Percentiles rank a stretch among this genome's conserved stretches.
These are phyloP conservation scores for Penicillium psychrosexuale DNA, from an alignment of 2,329 filamentous ascomycete species.

Conservation along the genomic window DNA sequence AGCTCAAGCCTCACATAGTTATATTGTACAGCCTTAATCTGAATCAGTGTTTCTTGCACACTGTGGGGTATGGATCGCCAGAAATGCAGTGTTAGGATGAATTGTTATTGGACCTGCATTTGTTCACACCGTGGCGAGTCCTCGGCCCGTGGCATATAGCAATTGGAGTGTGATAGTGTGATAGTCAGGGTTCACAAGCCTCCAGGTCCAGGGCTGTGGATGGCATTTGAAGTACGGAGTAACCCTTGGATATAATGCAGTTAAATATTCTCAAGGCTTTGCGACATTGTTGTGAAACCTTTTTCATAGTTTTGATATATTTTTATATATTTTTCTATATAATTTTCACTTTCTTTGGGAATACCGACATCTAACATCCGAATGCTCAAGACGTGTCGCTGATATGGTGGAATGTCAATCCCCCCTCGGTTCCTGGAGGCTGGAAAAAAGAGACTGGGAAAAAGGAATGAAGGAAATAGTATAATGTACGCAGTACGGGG, in stretches of 20 bases:
- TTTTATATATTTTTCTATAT: not conserved
- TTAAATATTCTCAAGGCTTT: not conserved
- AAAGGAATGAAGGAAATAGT: not conserved
- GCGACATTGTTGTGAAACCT: not conserved
- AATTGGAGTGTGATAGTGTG: not conserved
- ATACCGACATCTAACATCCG: not conserved
- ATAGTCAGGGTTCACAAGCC: not conserved
- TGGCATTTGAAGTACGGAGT: not conserved
- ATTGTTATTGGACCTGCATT: slow-evolving; percentile 15
- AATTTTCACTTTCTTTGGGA: not conserved
- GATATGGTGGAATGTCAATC: slow-evolving; percentile 4
- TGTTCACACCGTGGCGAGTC: slow-evolving; percentile 3
- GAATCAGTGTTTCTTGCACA: not conserved
- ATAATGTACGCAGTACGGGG: not conserved
- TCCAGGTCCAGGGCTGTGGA: not conserved
- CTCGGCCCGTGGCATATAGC: slow-evolving; percentile 12
- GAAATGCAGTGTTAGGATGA: slow-evolving; percentile 9
- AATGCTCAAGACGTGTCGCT: not conserved
- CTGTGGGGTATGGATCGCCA: slow-evolving; percentile 25
- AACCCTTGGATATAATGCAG: not conserved
- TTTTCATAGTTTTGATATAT: not conserved
- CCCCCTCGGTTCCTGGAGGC: slow-evolving; percentile 3
- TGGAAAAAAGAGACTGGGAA: slow-evolving; percentile 1
- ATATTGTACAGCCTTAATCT: not conserved
- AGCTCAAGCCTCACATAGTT: not conserved